phyloP scores from a whole-genome alignment of 352 stramenopile species.

The Pythium biforme region DNA sequence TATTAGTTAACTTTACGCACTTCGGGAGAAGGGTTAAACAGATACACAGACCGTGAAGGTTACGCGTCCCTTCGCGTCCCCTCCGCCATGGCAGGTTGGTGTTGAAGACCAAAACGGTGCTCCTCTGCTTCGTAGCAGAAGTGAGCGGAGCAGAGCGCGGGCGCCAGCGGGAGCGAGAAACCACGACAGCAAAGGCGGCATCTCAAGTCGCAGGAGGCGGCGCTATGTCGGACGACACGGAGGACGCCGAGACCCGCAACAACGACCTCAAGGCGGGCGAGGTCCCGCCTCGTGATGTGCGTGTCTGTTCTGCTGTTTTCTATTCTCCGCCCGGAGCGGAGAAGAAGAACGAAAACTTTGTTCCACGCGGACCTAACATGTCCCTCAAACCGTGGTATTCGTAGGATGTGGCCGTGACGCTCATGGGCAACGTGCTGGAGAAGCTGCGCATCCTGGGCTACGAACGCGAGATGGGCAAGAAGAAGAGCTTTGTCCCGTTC shows the following conservation, averaged over 20 bases:
- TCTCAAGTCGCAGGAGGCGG: not conserved
- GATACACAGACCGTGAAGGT: not conserved
- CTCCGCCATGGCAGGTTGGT: no score
- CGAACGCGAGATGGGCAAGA: conserved; percentile 70
- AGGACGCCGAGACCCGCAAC: conserved; percentile 27
- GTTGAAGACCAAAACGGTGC: not conserved
- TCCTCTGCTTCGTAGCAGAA: not conserved
- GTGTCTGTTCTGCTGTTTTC: conserved; percentile 1
- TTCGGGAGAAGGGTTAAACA: not conserved
- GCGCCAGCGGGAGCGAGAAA: not conserved
- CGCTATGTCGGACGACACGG: conserved; percentile 35
- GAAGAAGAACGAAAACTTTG: not conserved
- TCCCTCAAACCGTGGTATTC: not conserved
- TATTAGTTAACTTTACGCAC: conserved; percentile 15
- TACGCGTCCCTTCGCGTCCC: conserved; percentile 6
- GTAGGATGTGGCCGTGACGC: conserved; percentile 72
- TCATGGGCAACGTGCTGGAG: conserved; percentile 84
- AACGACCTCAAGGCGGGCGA: conserved; percentile 30
- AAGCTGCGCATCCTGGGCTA: conserved; percentile 82
- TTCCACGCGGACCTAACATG: not conserved
- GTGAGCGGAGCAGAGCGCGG: not conserved
- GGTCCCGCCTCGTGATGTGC: conserved; percentile 28
- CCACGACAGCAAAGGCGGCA: conserved; percentile 6
- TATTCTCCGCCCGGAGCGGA: not conserved
- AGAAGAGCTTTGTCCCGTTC: conserved; percentile 70